Percentiles rank a stretch among this genome's conserved stretches.
Conservation (phyloP, 2,329 filamentous ascomycete genomes). For the Claviceps africana region DNA sequence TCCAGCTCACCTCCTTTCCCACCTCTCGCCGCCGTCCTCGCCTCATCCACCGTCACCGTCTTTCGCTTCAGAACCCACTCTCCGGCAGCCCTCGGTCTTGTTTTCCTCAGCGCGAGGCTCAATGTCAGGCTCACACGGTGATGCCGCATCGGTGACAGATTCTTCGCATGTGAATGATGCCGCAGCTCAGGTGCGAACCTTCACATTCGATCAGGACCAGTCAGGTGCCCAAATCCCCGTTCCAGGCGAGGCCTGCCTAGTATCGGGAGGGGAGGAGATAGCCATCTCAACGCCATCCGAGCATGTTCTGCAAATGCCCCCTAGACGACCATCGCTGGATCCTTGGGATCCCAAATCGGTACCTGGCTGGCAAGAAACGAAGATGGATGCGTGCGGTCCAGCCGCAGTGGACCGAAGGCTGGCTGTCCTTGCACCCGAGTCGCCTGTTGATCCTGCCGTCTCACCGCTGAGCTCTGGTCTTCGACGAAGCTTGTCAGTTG, state of each 20-base stretch:
- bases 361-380: slow-evolving; percentile 10
- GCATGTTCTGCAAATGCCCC: slow-evolving; percentile 13
- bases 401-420: slow-evolving; percentile 11
- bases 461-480: slow-evolving; percentile 3
- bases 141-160: slow-evolving; percentile 2
- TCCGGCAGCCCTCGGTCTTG: neutral
- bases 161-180: slow-evolving; percentile 14
- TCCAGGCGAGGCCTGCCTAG: neutral
- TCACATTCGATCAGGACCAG: slow-evolving; percentile 9
- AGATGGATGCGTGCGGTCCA: slow-evolving; percentile 9
- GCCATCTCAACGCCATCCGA: slow-evolving; percentile 4
- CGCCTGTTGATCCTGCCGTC: slow-evolving; percentile 8
- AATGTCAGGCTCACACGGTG: slow-evolving; percentile 1
- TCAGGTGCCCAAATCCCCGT: neutral
- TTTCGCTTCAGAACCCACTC: slow-evolving; percentile 3
- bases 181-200: slow-evolving; percentile 15
- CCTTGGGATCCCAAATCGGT: slow-evolving; percentile 26
- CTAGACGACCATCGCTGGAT: slow-evolving; percentile 26
- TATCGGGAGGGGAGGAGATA: neutral
- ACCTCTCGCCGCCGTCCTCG: slow-evolving; percentile 15
- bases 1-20: slow-evolving; percentile 12
- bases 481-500: neutral
- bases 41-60: slow-evolving; percentile 7
- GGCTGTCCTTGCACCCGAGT: slow-evolving; percentile 5
- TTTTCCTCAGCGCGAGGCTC: slow-evolving; percentile 1